Percentiles rank a stretch among this genome's conserved stretches.
Conservation (phyloP, 2,329 filamentous ascomycete species). For the Cordyceps javanica region DNA sequence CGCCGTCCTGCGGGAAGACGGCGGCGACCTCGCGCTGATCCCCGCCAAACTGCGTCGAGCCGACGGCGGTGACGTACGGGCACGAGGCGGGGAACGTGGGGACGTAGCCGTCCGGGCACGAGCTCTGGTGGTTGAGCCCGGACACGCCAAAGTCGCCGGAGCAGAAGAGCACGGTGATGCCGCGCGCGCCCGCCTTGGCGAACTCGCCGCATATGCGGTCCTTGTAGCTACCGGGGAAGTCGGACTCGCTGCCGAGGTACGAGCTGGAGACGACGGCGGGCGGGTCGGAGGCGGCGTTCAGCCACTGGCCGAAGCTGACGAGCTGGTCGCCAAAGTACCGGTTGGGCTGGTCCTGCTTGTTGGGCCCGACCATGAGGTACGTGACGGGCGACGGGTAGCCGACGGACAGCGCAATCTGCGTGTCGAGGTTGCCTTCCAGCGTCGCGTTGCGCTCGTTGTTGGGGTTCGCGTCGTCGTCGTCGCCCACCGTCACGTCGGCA, state of each 20-base stretch:
- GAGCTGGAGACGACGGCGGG: slow-evolving; percentile 42
- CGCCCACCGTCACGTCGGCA: slow-evolving; percentile 7
- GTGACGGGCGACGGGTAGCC: slow-evolving; percentile 13
- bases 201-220: slow-evolving; percentile 48
- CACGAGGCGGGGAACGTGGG: slow-evolving; percentile 37
- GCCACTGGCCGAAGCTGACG: slow-evolving; percentile 4
- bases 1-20: slow-evolving; percentile 36
- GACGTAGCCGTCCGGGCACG: slow-evolving; percentile 18
- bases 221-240: slow-evolving; percentile 19
- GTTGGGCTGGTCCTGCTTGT: background rate
- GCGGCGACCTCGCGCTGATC: slow-evolving; percentile 37
- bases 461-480: background rate
- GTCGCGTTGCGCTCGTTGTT: slow-evolving; percentile 4
- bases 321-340: slow-evolving; percentile 7
- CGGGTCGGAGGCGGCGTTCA: background rate
- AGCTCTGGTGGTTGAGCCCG: slow-evolving; percentile 15
- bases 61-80: slow-evolving; percentile 44
- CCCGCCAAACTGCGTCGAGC: slow-evolving; percentile 41
- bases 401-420: slow-evolving; percentile 12
- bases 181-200: slow-evolving; percentile 47
- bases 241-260: slow-evolving; percentile 46
- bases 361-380: slow-evolving; percentile 6
- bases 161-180: slow-evolving; percentile 43
- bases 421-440: slow-evolving; percentile 14
- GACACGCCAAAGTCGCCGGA: slow-evolving; percentile 18